Percentiles rank a stretch among this genome's conserved stretches.
phyloP scores from a whole-genome alignment of 352 stramenopile genomes.

The Phytophthora pseudosyringae region DNA sequence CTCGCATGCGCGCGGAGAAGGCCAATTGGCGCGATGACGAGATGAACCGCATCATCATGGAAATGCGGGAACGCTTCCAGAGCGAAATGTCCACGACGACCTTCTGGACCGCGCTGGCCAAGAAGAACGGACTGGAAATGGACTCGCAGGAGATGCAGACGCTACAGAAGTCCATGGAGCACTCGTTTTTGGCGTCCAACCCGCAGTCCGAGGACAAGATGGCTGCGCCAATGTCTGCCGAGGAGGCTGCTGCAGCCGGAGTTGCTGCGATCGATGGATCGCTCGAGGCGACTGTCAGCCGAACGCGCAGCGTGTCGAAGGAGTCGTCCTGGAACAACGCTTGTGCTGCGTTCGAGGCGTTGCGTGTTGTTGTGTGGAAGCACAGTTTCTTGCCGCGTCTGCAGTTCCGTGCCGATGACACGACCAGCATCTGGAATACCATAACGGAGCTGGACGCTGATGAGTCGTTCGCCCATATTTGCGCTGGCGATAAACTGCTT shows the following conservation, averaged over 20 bases:
- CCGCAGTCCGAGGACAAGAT: conserved; percentile 79
- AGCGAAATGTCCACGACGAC: conserved; percentile 74
- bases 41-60: conserved; percentile 92
- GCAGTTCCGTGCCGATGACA: conserved; percentile 54
- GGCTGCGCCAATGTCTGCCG: conserved; percentile 31
- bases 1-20: conserved; percentile 83
- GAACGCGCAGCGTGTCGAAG: conserved; percentile 64
- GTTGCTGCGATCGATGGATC: conserved; percentile 34
- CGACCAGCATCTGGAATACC: conserved; percentile 64
- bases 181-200: conserved; percentile 59
- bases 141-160: conserved; percentile 51
- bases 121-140: conserved; percentile 64
- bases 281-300: conserved; percentile 22
- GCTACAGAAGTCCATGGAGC: conserved; percentile 56
- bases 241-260: conserved; percentile 20
- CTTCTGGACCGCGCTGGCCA: conserved; percentile 68
- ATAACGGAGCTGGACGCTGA: conserved; percentile 78
- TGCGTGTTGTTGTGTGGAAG: conserved; percentile 89
- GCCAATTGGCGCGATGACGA: conserved; percentile 89
- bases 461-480: conserved; percentile 83
- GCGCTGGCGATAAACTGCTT: conserved; percentile 67
- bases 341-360: conserved; percentile 69
- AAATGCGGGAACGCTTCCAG: conserved; percentile 88
- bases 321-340: conserved; percentile 88
- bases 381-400: conserved; percentile 84